Evolutionary conservation across 2,329 filamentous ascomycete genomes (phyloP), one percentile per base, ranked within the genome.

Genomic region (Hypocrella siamensis): DNA sequence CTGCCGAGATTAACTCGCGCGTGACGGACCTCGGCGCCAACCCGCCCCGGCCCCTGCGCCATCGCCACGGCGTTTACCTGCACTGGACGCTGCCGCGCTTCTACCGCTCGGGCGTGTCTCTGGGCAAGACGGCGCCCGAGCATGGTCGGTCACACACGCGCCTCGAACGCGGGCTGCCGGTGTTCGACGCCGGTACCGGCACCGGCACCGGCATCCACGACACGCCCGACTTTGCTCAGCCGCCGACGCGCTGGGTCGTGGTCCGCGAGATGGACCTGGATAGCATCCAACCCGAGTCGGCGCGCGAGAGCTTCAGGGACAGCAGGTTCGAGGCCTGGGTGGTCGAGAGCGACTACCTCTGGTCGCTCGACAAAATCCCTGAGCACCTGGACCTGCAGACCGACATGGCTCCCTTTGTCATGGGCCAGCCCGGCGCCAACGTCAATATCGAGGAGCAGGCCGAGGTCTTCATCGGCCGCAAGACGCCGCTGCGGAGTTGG

Each of bases 391-490:
- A 63, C 31, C 36, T 63, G 2, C 48, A 63, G 37, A 44, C 44
- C 1, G 59, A 62, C 24, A 38, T 58, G 0, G 38, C 57, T 0
- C 60, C 60, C 0, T 63, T 54, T 30, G 40, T 63, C 6, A 28
- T 34, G 0, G 43, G 41, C 3, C 14, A 34, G 4, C 29, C 22
- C 0, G 40, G 38, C 9, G 17, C 16, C 5, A 30, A 42, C 2
- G 17, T 37, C 16, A 38, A 38, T 21, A 44, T 58, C n/a, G 32
- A 48, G 1, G 26, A 48, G 26, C 58, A 63, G 36, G 58, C 57
- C 4, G 57, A 61, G 35, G 42, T 57, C 6, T 61, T 60, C 36
- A 55, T 62, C 19, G 60, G 60, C 0, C 32, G 41, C 5, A 54
- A 53, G 37, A 43, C 29, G 2, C 30, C 35, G 1, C 18, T 37